Percentiles rank a stretch among this genome's conserved stretches.
Conservation (phyloP, 129 eudicot species). For the Flaveria trinervia region DNA sequence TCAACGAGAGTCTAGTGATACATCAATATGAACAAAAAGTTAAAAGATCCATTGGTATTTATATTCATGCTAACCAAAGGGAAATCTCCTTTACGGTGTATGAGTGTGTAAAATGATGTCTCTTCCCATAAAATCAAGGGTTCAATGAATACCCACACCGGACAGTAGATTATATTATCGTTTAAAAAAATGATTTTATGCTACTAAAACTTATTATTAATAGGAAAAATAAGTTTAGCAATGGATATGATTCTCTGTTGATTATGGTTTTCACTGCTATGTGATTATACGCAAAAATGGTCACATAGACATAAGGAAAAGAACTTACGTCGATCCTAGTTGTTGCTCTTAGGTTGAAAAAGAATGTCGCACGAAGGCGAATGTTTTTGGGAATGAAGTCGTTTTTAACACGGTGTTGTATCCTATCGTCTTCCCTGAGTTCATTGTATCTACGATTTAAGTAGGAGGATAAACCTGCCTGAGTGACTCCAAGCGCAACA, state of each 20-base stretch:
- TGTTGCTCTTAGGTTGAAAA: slow-evolving; percentile 48
- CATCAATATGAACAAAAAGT: too few species aligned
- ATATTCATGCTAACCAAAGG: too few species aligned
- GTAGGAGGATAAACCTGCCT: slow-evolving; percentile 51
- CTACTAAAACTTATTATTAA: too few species aligned
- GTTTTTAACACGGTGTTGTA: not conserved
- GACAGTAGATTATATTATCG: too few species aligned
- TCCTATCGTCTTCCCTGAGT: not conserved
- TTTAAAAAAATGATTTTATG: too few species aligned
- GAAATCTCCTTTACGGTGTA: too few species aligned
- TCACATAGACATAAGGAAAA: not conserved
- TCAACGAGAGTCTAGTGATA: slow-evolving; percentile 25
- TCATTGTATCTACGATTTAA: slow-evolving; percentile 46
- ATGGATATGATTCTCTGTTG: not conserved
- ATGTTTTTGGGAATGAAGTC: slow-evolving; percentile 34
- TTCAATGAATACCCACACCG: too few species aligned
- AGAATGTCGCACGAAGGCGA: slow-evolving; percentile 52
- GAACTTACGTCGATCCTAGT: slow-evolving; percentile 44
- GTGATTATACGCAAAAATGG: too few species aligned
- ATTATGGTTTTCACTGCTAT: too few species aligned
- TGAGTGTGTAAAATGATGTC: too few species aligned
- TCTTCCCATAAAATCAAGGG: too few species aligned
- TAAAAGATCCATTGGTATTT: too few species aligned
- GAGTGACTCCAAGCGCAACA: slow-evolving; percentile 53
- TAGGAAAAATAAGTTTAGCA: not conserved